Conservation (phyloP, 768 basidiomycete species). For the Rickenella mellea region DNA sequence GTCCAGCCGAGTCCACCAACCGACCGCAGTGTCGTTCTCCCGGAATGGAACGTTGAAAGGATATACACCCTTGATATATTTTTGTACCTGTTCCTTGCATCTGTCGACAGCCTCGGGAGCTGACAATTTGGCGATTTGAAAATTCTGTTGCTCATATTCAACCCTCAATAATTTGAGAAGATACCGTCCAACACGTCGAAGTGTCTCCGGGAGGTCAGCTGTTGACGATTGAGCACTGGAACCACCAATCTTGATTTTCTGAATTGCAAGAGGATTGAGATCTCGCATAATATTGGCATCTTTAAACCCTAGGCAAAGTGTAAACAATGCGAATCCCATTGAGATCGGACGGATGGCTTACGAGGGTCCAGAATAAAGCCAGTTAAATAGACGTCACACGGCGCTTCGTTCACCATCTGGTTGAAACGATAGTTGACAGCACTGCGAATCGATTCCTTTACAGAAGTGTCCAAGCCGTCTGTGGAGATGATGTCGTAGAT, state of each 20-base stretch:
- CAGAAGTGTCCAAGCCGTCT: constrained; percentile 10
- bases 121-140: constrained; percentile 6
- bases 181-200: constrained; percentile 16
- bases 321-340: constrained; percentile 8
- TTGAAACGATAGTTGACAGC: constrained; percentile 20
- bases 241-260: constrained; percentile 13
- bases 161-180: constrained; percentile 10
- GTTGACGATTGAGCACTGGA: constrained; percentile 11
- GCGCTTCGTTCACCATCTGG: constrained; percentile 20
- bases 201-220: constrained; percentile 15
- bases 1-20: constrained; percentile 5
- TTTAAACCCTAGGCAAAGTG: neutral
- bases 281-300: constrained; percentile 19
- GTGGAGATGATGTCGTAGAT: too few relatives aligned
- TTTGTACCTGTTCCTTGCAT: constrained; percentile 9
- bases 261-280: constrained; percentile 18
- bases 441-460: constrained; percentile 14
- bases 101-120: constrained; percentile 6
- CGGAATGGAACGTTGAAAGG: constrained; percentile 11
- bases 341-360: constrained; percentile 10
- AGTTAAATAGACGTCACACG: constrained; percentile 20
- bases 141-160: constrained; percentile 13
- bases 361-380: constrained; percentile 25
- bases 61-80: constrained; percentile 6
- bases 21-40: neutral